Base-by-base conservation (phyloP, 192 early-diverging fungal genomes). In the Pecoramyces ruminantium region DNA sequence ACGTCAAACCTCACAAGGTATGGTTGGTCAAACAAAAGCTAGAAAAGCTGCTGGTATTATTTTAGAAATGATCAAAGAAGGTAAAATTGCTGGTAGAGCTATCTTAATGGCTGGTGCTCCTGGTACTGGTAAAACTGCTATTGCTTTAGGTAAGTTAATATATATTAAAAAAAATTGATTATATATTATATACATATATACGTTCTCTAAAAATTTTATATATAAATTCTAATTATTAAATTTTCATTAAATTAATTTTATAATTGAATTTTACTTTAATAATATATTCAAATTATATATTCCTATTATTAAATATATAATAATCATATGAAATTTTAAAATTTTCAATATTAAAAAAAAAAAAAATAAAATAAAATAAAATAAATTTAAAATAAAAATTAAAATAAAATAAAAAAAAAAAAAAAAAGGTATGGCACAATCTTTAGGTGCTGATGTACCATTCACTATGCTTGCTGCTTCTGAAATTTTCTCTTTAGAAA, bases 51-150 rank as follows among this genome's bases (percentile, higher is more conserved):
- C 97, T 14, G 97, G 97, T 29, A 92, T 99, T 16, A 97, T 98
- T 84, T 89, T 98, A 51, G 92, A 95, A 82, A 94, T 99, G 88
- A 98, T 99, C 82, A 95, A 98, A 86, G 94, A 98, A 78, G 97
- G 97, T 15, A 96, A 96, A 84, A 98, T 97, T 85, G 96, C 97
- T 30, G 97, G 97, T 77, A 91, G 97, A 15, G 96, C 97, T 15
- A 93, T 99, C 42, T 87, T 99, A 82, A 97, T 99, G 93, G 97
- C 97, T 29, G 97, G 97, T 27, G 93, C 96, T n/a, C 97, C 97
- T 9, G 96, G 95, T 77, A 97, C 97, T 9, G 97, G 97, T 83
- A 99, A 99, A 89, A 99, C 97, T 2, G 97, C 97, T 30, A 98
- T 99, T 86, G 97, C 97, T 15, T 98, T 98, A 97, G 97, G 95